Percentiles rank a stretch among this genome's conserved stretches.
phyloP scores from a whole-genome alignment of 1,284 basidiomycete genomes.

The Trichosporon sp. region DNA sequence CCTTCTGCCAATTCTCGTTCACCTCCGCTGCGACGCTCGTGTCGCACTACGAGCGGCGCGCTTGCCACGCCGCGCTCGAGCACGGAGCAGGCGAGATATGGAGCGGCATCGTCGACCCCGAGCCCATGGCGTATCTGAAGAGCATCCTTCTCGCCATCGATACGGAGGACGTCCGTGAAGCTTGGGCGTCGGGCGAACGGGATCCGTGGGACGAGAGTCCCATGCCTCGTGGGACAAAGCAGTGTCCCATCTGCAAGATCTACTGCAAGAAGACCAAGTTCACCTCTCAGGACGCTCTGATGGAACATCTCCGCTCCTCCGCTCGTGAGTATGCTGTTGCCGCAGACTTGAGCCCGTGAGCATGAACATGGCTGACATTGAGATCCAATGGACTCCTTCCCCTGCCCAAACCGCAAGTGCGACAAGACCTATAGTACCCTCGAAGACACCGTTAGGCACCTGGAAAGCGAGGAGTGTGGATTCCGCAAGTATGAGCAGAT shows the following conservation, averaged over 20 bases:
- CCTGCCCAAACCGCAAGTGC: neutral
- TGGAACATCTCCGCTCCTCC: too few relatives aligned
- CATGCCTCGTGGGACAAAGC: too few relatives aligned
- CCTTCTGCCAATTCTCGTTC: neutral
- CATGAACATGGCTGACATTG: neutral
- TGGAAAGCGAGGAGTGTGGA: slow-evolving; percentile 9
- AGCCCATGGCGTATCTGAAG: neutral
- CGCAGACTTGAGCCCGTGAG: neutral
- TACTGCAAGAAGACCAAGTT: too few relatives aligned
- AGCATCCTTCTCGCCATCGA: neutral
- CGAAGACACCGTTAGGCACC: neutral
- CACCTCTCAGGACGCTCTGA: too few relatives aligned
- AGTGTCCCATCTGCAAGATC: neutral
- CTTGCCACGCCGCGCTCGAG: neutral
- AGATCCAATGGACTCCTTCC: neutral
- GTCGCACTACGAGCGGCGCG: neutral
- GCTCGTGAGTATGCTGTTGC: too few relatives aligned
- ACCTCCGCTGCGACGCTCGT: neutral
- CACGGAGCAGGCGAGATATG: neutral
- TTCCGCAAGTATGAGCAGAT: neutral
- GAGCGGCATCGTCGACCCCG: neutral
- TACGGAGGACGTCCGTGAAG: too few relatives aligned
- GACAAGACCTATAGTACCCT: neutral
- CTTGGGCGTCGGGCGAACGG: neutral
- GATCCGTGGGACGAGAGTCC: too few relatives aligned